Base-by-base conservation (phyloP, 2,329 filamentous ascomycete species). In the Diaporthe helianthi region DNA sequence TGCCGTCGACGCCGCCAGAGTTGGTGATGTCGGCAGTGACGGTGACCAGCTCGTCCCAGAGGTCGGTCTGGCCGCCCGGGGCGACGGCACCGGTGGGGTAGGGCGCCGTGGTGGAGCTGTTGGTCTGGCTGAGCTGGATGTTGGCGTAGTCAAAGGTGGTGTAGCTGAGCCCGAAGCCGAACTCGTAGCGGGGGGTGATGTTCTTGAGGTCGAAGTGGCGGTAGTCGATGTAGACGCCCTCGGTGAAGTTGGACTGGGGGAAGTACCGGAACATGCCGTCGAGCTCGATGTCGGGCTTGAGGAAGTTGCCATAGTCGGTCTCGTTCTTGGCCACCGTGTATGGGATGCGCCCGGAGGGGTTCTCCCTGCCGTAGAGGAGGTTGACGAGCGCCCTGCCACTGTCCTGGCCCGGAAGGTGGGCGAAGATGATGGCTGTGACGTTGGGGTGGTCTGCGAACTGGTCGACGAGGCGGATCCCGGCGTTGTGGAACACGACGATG, bases 401-500 rank as follows among this genome's bases (percentile, higher is more conserved):
- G 67, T 90, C 87, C 73, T 92, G 87, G 0, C 90, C 90, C 0
- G 89, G 89, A 0, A 91, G 80, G 73, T 91, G 89, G 6, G 87
- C 89, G 72, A 88, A 88, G 0, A 92, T 81, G 19, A 92, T 80
- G 1, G 85, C 88, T 0, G 88, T 91, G 41, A 92, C 84, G 71
- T 92, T 91, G 8, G 83, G 79, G 70, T 92, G 84, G 60, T 90
- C 85, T 68, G 88, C 81, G 81, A 87, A 92, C 1, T 80, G 79
- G 70, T 91, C 89, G 0, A 91, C 85, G 0, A 89, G 76, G 1
- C 89, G 83, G 12, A 85, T 81, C 0, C 89, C 89, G 1, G 88
- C 87, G 55, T 90, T 91, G 77, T 92, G 89, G 9, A 91, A 82
- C 0, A 90, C 80, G 0, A 91, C 89, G 22, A 92, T 82, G 1